Base-by-base conservation (phyloP, 768 basidiomycete species). In the Nevesoporus exiguus region DNA sequence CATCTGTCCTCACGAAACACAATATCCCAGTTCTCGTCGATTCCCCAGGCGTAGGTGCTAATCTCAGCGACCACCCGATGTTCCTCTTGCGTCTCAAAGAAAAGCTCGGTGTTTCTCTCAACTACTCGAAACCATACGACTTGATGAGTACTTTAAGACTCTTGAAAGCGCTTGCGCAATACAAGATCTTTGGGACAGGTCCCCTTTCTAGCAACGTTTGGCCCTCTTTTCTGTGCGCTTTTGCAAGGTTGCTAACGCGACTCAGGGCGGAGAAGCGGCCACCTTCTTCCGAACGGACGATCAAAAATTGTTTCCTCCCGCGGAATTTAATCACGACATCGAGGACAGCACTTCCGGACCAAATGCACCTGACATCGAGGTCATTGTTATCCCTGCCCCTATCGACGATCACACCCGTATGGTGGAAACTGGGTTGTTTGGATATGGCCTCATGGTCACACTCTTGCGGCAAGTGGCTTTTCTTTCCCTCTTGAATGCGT, bases 1-100 rank as follows among this genome's bases (percentile, higher is more conserved):
- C 77, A 2, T 73, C 73, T 1, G 76, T 87, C 13, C 75, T 93
- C 34, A 58, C 73, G 11, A 66, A 73, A 34, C 72, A 83, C 52
- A 68, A 70, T 6, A 84, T 94, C 21, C 73, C 80, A 0, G 69
- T 84, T 29, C 71, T 85, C 19, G 63, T 80, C 7, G 82, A 91
- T 60, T 78, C 87, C 2, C 85, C 87, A 0, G 84, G 84, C 11
- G 90, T 94, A 19, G 92, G 92, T 14, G 73, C 78, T 9, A 78
- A 91, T 65, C 77, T 93, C 17, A 73, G 79, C 42, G 91, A 93
- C 63, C 91, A 93, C 61, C 74, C 77, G 4, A 74, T 77, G 14
- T 75, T 86, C 47, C 73, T 77, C 60, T 48, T 82, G 24, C 74
- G 76, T 58, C 76, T 80, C 66, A 76, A 76, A 57, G 82, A 85